Evolutionary conservation across 345 rosid species (phyloP).

Genomic region (Reutealis trisperma): DNA sequence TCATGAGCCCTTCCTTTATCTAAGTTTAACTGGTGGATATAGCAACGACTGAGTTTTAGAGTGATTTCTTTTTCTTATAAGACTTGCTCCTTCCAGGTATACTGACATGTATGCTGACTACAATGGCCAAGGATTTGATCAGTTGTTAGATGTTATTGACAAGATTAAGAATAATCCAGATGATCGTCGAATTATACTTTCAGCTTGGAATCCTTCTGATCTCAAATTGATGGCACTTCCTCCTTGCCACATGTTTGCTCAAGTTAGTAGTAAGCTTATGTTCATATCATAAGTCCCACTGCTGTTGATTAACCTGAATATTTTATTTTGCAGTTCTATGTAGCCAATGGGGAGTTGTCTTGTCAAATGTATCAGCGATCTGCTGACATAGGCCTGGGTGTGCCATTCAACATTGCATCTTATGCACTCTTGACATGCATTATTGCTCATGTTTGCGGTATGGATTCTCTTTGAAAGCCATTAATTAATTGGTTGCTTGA

Average conservation of each 20-base stretch:
- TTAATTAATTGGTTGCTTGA: background rate
- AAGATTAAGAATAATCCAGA: slow-evolving; percentile 92
- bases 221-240: slow-evolving; percentile 95
- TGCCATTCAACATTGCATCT: slow-evolving; percentile 95
- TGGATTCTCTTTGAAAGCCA: slow-evolving; percentile 1
- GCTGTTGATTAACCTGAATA: background rate
- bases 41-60: background rate
- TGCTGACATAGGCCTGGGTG: slow-evolving; percentile 97
- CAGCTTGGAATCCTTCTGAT: slow-evolving; percentile 99
- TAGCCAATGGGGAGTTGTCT: slow-evolving; percentile 86
- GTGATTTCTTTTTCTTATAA: background rate
- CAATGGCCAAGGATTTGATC: slow-evolving; percentile 95
- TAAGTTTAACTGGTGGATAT: background rate
- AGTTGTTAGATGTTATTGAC: slow-evolving; percentile 76
- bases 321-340: slow-evolving; percentile 62
- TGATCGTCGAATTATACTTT: slow-evolving; percentile 84
- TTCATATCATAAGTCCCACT: background rate
- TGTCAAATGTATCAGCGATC: slow-evolving; percentile 99
- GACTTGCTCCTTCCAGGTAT: slow-evolving; percentile 51
- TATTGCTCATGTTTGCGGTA: slow-evolving; percentile 96
- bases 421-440: slow-evolving; percentile 89
- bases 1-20: slow-evolving; percentile 20
- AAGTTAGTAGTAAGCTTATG: slow-evolving; percentile 41
- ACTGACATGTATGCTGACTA: slow-evolving; percentile 95
- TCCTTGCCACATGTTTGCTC: slow-evolving; percentile 99